Evolutionary conservation across 345 rosid genomes (phyloP).

Genomic region (Gossypium thurberi): DNA sequence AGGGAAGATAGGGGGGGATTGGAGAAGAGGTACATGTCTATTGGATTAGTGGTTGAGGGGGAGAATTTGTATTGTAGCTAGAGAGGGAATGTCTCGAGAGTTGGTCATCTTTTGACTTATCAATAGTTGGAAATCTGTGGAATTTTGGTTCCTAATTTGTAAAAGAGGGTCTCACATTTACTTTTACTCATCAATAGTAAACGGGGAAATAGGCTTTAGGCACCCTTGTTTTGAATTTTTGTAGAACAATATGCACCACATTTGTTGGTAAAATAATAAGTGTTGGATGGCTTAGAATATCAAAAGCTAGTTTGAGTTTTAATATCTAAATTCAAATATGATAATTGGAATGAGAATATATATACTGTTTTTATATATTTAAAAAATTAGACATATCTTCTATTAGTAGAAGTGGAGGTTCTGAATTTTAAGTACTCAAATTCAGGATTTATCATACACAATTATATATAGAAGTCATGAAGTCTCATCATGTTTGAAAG

Average conservation of each 20-base stretch:
- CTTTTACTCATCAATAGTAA: conserved; percentile 11
- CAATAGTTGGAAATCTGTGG: conserved; percentile 9
- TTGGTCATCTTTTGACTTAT: not conserved
- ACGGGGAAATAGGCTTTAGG: not conserved
- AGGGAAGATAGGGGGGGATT: not conserved
- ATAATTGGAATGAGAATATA: too few relatives aligned
- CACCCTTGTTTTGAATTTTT: not conserved
- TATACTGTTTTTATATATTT: too few relatives aligned
- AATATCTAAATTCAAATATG: too few relatives aligned
- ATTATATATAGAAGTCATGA: too few relatives aligned
- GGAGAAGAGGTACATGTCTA: not conserved
- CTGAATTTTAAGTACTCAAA: rapidly evolving
- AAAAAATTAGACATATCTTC: too few relatives aligned
- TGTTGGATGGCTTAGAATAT: not conserved
- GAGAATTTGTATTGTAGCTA: conserved; percentile 12
- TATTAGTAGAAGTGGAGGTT: too few relatives aligned
- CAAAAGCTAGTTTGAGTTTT: too few relatives aligned
- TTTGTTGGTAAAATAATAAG: conserved; percentile 3
- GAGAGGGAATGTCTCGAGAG: conserved; percentile 16
- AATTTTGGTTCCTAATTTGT: not conserved
- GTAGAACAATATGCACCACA: not conserved
- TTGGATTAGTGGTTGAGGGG: conserved; percentile 6
- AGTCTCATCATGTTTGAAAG: too few relatives aligned
- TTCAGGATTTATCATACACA: too few relatives aligned
- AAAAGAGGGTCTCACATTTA: not conserved